Base-by-base conservation (phyloP, 2,329 filamentous ascomycete species). In the Claviceps digitariae region DNA sequence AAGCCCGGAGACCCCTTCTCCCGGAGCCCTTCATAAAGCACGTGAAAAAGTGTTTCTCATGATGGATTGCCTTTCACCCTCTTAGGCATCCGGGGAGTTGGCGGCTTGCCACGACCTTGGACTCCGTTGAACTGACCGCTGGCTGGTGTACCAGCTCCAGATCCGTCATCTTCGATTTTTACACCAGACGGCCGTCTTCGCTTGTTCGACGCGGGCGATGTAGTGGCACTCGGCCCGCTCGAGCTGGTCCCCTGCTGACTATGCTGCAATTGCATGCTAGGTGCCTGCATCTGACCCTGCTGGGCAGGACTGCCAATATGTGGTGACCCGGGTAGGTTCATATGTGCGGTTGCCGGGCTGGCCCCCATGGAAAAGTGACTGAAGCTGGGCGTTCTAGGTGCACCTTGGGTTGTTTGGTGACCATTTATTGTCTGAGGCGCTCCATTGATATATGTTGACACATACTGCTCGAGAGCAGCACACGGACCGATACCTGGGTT, bases 181-280 rank as follows among this genome's bases (percentile, higher is more conserved):
- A 82, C 76, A 4, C 73, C 74, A 0, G 78, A 81, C 0, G 77
- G 75, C 31, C 79, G 71, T 59, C 79, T 68, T 52, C 78, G 71
- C 66, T 82, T 82, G 58, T 80, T 81, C 36, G 76, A 78, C 25
- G 77, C 74, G 41, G 80, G 80, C 34, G 79, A 82, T 5, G 82
- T 85, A 67, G 84, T 85, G 54, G 82, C 81, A 62, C 81, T 84
- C 7, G 81, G 80, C 1, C 80, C 82, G 63, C 78, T 81, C 10
- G 81, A 84, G 64, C 72, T 80, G 34, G 81, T 83, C 41, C 82
- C 82, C 63, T 85, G 82, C 64, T 84, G 82, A 63, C 81, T 84
- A 57, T 80, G 78, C 63, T 85, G 81, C 56, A 81, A 70, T 64
- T 82, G 79, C 82, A 85, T 85, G 57, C 74, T 73, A 23, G 81